phyloP scores from a whole-genome alignment of 306 rosid genomes.

The Prunus dulcis region DNA sequence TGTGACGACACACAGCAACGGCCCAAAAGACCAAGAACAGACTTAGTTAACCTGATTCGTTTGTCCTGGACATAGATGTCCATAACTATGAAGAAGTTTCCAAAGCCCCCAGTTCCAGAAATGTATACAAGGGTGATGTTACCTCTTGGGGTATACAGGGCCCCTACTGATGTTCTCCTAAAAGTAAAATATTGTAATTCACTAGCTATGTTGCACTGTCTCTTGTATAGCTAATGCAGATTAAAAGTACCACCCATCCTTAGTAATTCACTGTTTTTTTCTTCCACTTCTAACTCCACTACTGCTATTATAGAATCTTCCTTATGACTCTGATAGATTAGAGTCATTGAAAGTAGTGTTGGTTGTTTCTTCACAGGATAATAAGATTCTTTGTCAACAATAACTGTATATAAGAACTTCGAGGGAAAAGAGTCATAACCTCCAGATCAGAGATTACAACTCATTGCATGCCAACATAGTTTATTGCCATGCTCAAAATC shows the following conservation, averaged over 20 bases:
- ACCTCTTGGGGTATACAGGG: neutral
- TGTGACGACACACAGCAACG: neutral
- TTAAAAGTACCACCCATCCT: neutral
- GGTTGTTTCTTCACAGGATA: neutral
- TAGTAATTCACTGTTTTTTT: neutral
- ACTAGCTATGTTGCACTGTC: conserved; percentile 3
- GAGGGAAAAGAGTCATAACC: conserved; percentile 13
- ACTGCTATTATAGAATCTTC: neutral
- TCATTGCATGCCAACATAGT: conserved; percentile 16
- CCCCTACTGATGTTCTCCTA: neutral
- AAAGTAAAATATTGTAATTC: neutral
- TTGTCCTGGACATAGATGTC: neutral
- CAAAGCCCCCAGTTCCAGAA: conserved; percentile 25
- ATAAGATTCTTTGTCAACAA: neutral
- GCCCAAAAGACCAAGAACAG: neutral
- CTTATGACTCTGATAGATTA: neutral
- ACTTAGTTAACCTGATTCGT: neutral
- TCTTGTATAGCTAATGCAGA: neutral
- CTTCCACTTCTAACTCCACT: neutral
- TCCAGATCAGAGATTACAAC: neutral
- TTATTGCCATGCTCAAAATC: neutral
- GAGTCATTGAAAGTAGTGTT: neutral
- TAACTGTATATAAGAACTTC: conserved; percentile 4
- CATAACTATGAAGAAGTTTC: neutral
- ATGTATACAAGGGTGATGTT: neutral